phyloP scores from a whole-genome alignment of 305 asterid genomes.

The Fraxinus albicans region DNA sequence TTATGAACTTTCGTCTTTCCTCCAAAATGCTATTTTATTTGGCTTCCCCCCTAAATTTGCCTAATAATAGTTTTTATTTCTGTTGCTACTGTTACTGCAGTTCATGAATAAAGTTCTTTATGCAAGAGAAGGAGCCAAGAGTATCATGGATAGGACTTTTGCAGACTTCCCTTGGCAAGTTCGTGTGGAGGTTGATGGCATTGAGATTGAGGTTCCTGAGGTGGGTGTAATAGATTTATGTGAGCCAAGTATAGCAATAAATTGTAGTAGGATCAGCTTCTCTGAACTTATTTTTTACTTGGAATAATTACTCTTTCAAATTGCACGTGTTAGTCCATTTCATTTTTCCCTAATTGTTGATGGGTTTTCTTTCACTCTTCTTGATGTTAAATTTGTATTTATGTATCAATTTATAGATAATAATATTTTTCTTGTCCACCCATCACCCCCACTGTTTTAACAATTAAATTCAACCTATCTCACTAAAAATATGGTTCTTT shows the following conservation, averaged over 20 bases:
- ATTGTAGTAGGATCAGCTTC: not conserved
- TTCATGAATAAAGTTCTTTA: conserved; percentile 97
- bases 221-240: conserved; percentile 39
- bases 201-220: conserved; percentile 94
- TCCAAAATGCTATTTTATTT: not conserved
- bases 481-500: conserved; percentile 10
- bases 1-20: not conserved
- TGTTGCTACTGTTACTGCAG: conserved; percentile 47
- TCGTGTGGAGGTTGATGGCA: conserved; percentile 94
- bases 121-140: conserved; percentile 97
- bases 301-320: not conserved
- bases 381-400: not conserved
- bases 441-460: not conserved
- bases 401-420: not conserved
- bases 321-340: not conserved
- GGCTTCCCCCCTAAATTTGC: not conserved
- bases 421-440: not conserved
- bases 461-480: conserved; percentile 10
- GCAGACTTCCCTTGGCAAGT: conserved; percentile 95
- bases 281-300: not conserved
- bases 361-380: not conserved
- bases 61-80: not conserved
- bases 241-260: conserved; percentile 4
- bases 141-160: conserved; percentile 88
- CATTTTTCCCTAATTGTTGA: not conserved